Base-by-base conservation (phyloP, 495 filamentous ascomycete genomes). In the Amorphotheca resinae region DNA sequence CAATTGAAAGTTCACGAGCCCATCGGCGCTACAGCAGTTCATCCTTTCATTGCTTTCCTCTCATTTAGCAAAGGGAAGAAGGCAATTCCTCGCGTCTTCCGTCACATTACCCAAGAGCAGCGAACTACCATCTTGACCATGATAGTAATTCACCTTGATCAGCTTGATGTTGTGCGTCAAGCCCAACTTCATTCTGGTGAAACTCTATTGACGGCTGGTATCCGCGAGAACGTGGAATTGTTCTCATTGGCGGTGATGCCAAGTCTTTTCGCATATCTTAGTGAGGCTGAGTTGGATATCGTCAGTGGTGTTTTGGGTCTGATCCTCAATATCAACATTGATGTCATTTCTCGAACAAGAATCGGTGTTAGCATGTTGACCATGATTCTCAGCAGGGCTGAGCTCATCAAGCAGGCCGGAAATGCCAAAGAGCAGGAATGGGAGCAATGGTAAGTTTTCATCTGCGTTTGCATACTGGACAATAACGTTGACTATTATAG, bases 1-100 rank as follows among this genome's bases (percentile, higher is more conserved):
- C 72, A 80, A 36, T 70, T 95, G 26, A 91, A 89, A 59, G 82
- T 96, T 23, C 83, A 91, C 64, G 87, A 93, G 45, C 87, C 87
- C 1, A 89, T 94, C 47, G 76, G 82, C 31, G 72, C 74, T 9
- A 73, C 76, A 9, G 69, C 69, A 4, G 74, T 85, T 1, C 93
- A 99, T 58, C 91, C 91, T 0, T 99, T 99, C 69, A 95, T 99
- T 52, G 83, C 86, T 22, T 87, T 99, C 56, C 73, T 99, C 11
- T 89, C 87, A 4, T 94, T 87, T 58, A 75, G 74, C 37, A 99
- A 99, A 66, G 93, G 91, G 53, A 99, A 95, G 67, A 93, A 91
- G 59, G 83, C 84, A 1, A 84, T 99, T 51, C 84, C 84, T 17
- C 83, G 91, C 40, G 80, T 99, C 38, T 95, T 95, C 74, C 82